Evolutionary conservation across 805 yeast species (phyloP), one percentile per base, ranked within the genome.

Genomic region (Candida sonorensis): DNA sequence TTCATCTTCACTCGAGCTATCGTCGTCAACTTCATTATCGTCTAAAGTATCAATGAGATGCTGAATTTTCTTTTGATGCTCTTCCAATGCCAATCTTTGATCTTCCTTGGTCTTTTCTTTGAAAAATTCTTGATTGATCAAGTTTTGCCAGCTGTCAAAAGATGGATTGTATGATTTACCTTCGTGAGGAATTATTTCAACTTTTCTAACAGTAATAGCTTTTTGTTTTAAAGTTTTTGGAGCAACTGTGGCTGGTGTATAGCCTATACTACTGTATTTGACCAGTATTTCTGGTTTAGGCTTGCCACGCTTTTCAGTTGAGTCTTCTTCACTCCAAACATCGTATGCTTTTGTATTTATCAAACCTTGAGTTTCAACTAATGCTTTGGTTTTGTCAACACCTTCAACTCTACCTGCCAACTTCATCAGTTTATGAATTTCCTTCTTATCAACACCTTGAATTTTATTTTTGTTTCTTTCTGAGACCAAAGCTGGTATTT

Each of bases 81-180:
- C 83, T 47, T 72, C 75, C 36, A 83, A 64, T 33, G 68, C 67
- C 33, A 71, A 57, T 48, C 81, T 70, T 47, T 75, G 69, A 37
- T 75, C 74, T 46, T 85, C 96, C 35, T 67, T 71, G 30, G 72
- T 66, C 48, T 75, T 73, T 49, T 86, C 94, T 34, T 66, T 64
- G 32, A 54, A 67, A 45, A 68, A 79, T 57, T 87, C 97, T 33
- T 66, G 62, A 33, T 72, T 63, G 32, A 92, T 72, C 45, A 88
- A 67, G 13, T 57, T 59, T 46, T 76, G 75, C 98, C 98, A 92
- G 17, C 82, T 75, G 35, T 79, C 81, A 42, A 78, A 64, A 10
- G 90, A 70, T 17, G 98, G 98, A 53, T 92, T 92, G 53, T 86
- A 92, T 2, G 97, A 88, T 55, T 81, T 83, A 34, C 97, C 97